phyloP scores from a whole-genome alignment of 768 basidiomycete genomes.

The Paxillus involutus region DNA sequence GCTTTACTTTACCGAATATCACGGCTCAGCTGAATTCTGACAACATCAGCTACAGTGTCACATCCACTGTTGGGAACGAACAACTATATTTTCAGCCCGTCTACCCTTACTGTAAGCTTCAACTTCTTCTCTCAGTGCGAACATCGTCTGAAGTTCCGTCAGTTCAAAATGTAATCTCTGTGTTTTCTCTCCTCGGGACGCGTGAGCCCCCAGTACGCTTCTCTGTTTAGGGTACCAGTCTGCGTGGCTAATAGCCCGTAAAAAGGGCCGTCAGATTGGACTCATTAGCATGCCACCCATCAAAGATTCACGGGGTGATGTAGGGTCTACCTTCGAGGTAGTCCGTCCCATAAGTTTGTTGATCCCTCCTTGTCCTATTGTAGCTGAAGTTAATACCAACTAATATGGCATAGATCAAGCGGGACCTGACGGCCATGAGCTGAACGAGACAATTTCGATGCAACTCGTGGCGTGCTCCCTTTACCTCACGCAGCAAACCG shows the following conservation, averaged over 20 bases:
- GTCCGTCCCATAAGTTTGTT: not conserved
- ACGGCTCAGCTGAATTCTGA: not conserved
- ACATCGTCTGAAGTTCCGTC: slow-evolving; percentile 2
- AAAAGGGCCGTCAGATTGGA: not conserved
- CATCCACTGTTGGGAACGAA: slow-evolving; percentile 1
- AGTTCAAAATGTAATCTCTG: not conserved
- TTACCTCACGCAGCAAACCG: not conserved
- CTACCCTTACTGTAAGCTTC: slow-evolving; percentile 12
- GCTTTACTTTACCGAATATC: slow-evolving; percentile 1
- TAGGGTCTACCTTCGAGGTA: not conserved
- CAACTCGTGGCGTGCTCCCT: not conserved
- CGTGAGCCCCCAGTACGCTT: not conserved
- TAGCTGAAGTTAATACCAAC: not conserved
- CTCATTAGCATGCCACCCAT: not conserved
- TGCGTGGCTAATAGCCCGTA: not conserved
- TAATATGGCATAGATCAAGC: not conserved
- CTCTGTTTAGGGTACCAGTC: not conserved
- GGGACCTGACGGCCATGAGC: not conserved
- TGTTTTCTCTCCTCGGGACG: not conserved
- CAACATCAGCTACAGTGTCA: not conserved
- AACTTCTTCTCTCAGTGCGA: slow-evolving; percentile 3
- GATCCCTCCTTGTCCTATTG: not conserved
- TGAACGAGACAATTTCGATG: not conserved
- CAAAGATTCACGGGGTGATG: not conserved
- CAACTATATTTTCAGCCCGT: slow-evolving; percentile 1